Evolutionary conservation across 179 eudicot species (phyloP).

Genomic region (Drosera spatulata): DNA sequence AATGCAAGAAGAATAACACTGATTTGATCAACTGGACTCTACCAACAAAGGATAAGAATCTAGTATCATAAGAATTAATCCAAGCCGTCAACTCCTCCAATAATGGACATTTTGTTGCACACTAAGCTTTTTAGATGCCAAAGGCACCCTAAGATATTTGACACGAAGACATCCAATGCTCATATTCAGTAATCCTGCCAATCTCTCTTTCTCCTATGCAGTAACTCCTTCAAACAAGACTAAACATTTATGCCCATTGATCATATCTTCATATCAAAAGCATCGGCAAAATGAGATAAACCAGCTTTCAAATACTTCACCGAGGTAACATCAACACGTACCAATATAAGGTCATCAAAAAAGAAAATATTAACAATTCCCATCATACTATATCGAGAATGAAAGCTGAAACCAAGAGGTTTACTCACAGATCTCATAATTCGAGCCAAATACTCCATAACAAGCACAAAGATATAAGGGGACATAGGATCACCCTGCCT

Average conservation of each 20-base stretch:
- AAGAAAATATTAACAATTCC: background rate
- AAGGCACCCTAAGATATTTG: background rate
- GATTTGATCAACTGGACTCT: background rate
- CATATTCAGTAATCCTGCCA: no score
- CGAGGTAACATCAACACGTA: background rate
- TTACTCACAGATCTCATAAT: background rate
- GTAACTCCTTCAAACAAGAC: no score
- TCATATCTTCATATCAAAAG: background rate
- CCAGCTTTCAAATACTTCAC: background rate
- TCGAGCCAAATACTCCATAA: background rate
- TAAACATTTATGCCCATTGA: background rate
- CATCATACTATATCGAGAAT: background rate
- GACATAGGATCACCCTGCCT: background rate
- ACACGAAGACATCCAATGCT: background rate
- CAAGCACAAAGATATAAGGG: background rate
- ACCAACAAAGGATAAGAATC: background rate
- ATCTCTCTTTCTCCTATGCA: no score
- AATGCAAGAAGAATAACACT: background rate
- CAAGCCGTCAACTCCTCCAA: background rate
- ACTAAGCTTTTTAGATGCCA: background rate
- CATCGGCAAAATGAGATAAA: background rate
- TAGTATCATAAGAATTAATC: background rate
- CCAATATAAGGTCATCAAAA: background rate
- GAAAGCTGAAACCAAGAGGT: background rate
- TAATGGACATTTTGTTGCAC: background rate